Conservation (phyloP, 2,329 filamentous ascomycete species). For the Endocalyx cinctus region DNA sequence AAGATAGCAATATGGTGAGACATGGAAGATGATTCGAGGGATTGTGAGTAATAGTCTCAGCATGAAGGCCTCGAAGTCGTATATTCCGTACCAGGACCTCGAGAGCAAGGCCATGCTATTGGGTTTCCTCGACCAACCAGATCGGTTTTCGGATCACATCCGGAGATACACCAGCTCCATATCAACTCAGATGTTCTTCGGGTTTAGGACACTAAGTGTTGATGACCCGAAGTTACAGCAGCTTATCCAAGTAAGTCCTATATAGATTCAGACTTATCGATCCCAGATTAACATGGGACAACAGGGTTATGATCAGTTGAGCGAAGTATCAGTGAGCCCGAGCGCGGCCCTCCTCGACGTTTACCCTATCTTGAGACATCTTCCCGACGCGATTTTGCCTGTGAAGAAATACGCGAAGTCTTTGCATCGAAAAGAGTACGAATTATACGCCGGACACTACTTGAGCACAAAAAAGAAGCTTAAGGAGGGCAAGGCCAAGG, state of each 20-base stretch:
- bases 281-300: neutral
- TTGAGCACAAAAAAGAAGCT: constrained; percentile 32
- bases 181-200: constrained; percentile 43
- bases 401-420: constrained; percentile 33
- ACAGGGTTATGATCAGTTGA: constrained; percentile 16
- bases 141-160: constrained; percentile 36
- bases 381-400: constrained; percentile 40
- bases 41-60: constrained; percentile 40
- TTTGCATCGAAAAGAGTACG: constrained; percentile 39
- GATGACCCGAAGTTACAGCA: constrained; percentile 36
- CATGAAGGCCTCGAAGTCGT: constrained; percentile 35
- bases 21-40: constrained; percentile 26
- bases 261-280: neutral
- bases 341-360: constrained; percentile 40
- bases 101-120: constrained; percentile 49
- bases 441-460: constrained; percentile 36
- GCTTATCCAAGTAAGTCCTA: constrained; percentile 31
- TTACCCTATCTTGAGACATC: constrained; percentile 37
- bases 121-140: constrained; percentile 38
- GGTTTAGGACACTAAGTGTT: constrained; percentile 28
- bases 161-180: constrained; percentile 41
- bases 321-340: constrained; percentile 9
- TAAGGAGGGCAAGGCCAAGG: constrained; percentile 20
- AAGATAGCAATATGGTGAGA: constrained; percentile 20
- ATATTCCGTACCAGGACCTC: constrained; percentile 49